These are phyloP conservation scores for Clonostachys chloroleuca DNA, from an alignment of 2,329 filamentous ascomycete genomes.

Conservation along the genomic window DNA sequence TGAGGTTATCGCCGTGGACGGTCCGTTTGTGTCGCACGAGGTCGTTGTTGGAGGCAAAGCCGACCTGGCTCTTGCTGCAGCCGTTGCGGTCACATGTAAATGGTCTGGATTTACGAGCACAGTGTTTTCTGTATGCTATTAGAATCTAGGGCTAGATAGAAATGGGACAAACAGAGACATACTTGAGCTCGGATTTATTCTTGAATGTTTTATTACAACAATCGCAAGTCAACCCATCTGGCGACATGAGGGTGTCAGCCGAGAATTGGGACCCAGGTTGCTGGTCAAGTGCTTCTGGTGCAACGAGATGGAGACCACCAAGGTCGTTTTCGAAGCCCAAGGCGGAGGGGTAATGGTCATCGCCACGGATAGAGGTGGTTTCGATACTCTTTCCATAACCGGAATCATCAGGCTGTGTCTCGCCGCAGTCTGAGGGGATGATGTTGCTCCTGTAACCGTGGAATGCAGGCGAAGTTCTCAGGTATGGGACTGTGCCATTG, in stretches of 20 bases:
- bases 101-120: conserved; percentile 64
- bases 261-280: neutral
- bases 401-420: conserved; percentile 35
- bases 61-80: conserved; percentile 53
- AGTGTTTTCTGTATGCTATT: conserved; percentile 61
- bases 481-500: no score
- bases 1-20: conserved; percentile 46
- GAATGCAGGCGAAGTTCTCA: no score
- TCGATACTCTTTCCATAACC: conserved; percentile 35
- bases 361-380: neutral
- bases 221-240: conserved; percentile 18
- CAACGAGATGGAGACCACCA: neutral
- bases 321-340: neutral
- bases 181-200: conserved; percentile 54
- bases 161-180: conserved; percentile 11
- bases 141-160: neutral
- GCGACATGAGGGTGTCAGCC: neutral
- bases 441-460: no score
- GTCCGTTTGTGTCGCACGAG: conserved; percentile 73
- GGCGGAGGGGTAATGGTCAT: neutral
- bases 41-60: conserved; percentile 79
- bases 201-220: conserved; percentile 35
- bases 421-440: conserved; percentile 25
- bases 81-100: conserved; percentile 53
- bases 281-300: neutral